A percentile compares a stretch with the other conserved stretches of the same genome.
These are phyloP conservation scores for Sugiyamaella qingdaonensis DNA, from an alignment of 805 yeast species.

Conservation along the genomic window DNA sequence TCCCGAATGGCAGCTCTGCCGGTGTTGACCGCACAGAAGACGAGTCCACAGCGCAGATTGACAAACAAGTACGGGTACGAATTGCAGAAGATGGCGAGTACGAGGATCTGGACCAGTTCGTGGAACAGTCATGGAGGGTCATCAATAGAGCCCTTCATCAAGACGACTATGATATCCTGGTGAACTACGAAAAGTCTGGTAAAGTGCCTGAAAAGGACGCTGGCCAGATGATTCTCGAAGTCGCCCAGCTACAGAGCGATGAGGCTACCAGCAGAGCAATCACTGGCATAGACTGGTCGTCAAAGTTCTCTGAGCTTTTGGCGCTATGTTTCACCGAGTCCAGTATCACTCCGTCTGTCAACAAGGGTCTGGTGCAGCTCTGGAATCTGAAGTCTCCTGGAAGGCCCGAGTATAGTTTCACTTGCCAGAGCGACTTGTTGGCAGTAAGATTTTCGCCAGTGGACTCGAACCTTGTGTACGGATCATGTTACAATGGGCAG, in stretches of 20 bases:
- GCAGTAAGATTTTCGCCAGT: constrained; percentile 40
- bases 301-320: constrained; percentile 33
- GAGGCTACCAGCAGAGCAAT: constrained; percentile 28
- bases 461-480: constrained; percentile 39
- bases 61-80: not conserved
- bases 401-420: constrained; percentile 41
- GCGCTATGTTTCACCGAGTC: constrained; percentile 32
- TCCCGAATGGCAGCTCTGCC: not conserved
- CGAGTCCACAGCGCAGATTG: not conserved
- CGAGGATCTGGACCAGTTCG: constrained; percentile 20
- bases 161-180: constrained; percentile 29
- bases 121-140: constrained; percentile 31
- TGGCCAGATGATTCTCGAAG: constrained; percentile 13
- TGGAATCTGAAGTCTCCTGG: constrained; percentile 35
- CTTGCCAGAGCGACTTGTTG: constrained; percentile 41
- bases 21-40: not conserved
- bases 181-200: constrained; percentile 25
- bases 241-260: constrained; percentile 20
- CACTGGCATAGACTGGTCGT: constrained; percentile 35
- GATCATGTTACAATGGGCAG: constrained; percentile 48
- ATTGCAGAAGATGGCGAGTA: not conserved
- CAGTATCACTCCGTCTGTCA: constrained; percentile 19
- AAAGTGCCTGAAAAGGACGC: constrained; percentile 9
- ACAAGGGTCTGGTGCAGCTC: constrained; percentile 31
- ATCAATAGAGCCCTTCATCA: constrained; percentile 29